Evolutionary conservation across 306 rosid genomes (phyloP).

Genomic region (Castanea mollissima): DNA sequence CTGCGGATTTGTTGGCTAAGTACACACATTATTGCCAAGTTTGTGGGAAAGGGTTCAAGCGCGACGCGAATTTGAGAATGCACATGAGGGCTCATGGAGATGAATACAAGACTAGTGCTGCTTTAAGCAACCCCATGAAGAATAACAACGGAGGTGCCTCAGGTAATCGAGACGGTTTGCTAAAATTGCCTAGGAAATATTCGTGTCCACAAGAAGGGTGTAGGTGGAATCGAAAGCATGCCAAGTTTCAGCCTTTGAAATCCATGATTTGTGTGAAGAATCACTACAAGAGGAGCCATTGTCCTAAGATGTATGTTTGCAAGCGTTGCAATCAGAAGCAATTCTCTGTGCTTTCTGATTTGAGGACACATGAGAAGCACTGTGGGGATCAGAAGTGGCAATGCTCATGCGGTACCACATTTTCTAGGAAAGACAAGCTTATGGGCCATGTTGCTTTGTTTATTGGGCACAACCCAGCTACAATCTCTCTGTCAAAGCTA

Average conservation of each 20-base stretch:
- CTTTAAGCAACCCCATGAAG: conserved; percentile 70
- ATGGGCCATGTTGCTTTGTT: conserved; percentile 86
- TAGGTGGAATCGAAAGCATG: conserved; percentile 80
- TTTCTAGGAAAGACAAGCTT: conserved; percentile 94
- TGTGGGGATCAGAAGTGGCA: conserved; percentile 89
- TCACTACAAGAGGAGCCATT: conserved; percentile 91
- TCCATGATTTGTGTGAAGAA: conserved; percentile 92
- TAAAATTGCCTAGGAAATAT: conserved; percentile 48
- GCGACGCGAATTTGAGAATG: conserved; percentile 91
- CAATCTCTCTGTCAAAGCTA: conserved; percentile 4
- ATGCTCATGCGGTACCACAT: conserved; percentile 89
- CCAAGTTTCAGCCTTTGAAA: conserved; percentile 84
- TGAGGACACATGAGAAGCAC: conserved; percentile 93
- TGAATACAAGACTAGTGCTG: conserved; percentile 72
- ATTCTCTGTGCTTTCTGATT: conserved; percentile 86
- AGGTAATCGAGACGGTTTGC: conserved; percentile 14
- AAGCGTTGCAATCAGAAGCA: conserved; percentile 81
- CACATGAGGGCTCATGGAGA: conserved; percentile 99
- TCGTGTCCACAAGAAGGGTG: conserved; percentile 95
- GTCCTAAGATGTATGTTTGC: conserved; percentile 94
- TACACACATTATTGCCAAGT: conserved; percentile 92
- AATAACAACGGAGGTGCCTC: conserved; percentile 1
- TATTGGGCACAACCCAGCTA: conserved; percentile 56
- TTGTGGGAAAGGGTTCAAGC: conserved; percentile 90
- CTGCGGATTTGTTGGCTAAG: conserved; percentile 70